Evolutionary conservation across 495 filamentous ascomycete species (phyloP), one percentile per base, ranked within the genome.

Genomic region (Podospora conica): DNA sequence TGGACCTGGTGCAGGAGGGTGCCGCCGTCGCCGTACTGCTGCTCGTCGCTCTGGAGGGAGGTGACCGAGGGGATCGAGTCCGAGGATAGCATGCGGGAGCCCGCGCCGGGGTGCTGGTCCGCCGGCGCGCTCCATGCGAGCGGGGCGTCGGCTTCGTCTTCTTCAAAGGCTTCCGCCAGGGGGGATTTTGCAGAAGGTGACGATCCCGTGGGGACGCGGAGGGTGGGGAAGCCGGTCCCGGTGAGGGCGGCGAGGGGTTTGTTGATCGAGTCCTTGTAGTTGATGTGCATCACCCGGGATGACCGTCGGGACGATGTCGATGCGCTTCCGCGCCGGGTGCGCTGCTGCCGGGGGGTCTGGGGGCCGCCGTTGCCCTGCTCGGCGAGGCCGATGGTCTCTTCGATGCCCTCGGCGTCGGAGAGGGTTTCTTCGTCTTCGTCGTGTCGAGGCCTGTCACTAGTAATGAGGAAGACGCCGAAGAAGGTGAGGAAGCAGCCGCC

Each of bases 381-480:
- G 22, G 74, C 67, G 33, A 83, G 77, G 23, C 76, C 75, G 56
- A 83, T 82, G 58, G 81, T 83, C 71, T 83, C 81, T 58, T 82
- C 81, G 18, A 81, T 68, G 60, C 82, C 81, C 60, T 86, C 85
- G 25, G 80, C 81, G 33, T 82, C 84, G 10, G 77, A 78, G 48
- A 84, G 71, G 18, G 81, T 75, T n/a, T 84, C 84, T 11, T 85
- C 84, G 54, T 84, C 81, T 3, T 81, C 77, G 2, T 79, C 80
- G 29, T 73, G 72, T 15, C 74, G 79, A 28, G 77, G 74, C 70
- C 88, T 75, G 60, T 85, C 87, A 63, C 83, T 93, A 1, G 93
- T 97, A 69, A 98, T 96, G 68, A 96, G 86, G 75, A 92, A 98
- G 12, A 98, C 95, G 5, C 95, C 95, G 25, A 92, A 83, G 76